Conservation (phyloP, 441 rosid genomes). For the Corymbia calophylla region DNA sequence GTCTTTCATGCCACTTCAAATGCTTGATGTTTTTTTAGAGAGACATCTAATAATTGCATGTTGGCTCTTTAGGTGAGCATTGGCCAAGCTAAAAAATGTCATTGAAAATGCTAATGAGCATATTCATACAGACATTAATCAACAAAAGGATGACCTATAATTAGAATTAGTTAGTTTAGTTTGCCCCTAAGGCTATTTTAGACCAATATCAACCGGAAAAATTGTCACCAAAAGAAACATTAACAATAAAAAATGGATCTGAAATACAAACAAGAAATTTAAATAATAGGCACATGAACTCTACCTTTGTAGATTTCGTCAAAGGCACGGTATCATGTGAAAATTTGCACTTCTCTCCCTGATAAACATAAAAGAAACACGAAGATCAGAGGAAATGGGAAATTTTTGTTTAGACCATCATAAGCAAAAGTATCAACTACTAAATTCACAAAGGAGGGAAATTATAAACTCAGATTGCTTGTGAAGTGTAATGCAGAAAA, state of each 20-base stretch:
- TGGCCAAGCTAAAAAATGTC: not conserved
- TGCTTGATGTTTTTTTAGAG: not conserved
- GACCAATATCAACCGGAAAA: not conserved
- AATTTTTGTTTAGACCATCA: not conserved
- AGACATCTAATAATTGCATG: not conserved
- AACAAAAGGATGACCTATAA: not conserved
- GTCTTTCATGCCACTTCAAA: not conserved
- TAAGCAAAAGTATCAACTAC: not conserved
- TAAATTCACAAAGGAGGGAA: not conserved
- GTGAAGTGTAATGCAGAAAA: not conserved
- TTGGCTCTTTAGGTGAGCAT: not conserved
- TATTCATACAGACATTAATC: not conserved
- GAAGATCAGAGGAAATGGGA: not conserved
- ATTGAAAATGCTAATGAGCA: not conserved
- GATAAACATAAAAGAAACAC: conserved; percentile 6
- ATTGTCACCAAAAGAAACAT: not conserved
- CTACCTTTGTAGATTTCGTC: conserved; percentile 74
- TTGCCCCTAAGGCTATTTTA: not conserved
- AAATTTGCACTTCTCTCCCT: conserved; percentile 86
- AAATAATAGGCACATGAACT: not conserved
- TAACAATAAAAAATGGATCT: not conserved
- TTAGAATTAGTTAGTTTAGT: not conserved
- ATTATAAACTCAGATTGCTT: not conserved
- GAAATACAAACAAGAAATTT: not conserved
- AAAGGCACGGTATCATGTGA: conserved; percentile 77